Conservation (phyloP, 1,284 basidiomycete genomes). For the Uromyces viciae-fabae region DNA sequence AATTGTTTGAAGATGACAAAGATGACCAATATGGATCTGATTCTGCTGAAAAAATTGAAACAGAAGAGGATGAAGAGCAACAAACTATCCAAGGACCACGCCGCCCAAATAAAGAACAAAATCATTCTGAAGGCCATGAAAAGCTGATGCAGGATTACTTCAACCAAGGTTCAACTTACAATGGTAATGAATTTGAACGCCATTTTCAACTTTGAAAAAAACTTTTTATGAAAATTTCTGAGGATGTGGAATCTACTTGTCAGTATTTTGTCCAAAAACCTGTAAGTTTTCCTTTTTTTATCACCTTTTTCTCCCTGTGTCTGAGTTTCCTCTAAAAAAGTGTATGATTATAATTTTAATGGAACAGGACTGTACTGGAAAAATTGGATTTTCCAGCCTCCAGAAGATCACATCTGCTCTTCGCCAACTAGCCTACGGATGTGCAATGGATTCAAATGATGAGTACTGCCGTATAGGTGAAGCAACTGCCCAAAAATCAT, state of each 20-base stretch:
- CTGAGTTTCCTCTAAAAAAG: no score
- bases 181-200: not conserved
- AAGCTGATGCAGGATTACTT: conserved; percentile 8
- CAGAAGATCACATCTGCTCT: not conserved
- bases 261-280: conserved; percentile 5
- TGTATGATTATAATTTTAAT: not conserved
- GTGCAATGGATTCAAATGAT: not conserved
- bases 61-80: not conserved
- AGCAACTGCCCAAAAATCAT: not conserved
- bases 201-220: not conserved
- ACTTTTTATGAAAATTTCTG: conserved; percentile 1
- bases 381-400: not conserved
- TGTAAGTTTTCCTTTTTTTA: not conserved
- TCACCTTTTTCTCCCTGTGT: no score
- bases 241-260: not conserved
- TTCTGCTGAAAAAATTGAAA: not conserved
- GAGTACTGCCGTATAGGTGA: not conserved
- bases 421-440: not conserved
- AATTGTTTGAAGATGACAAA: not conserved
- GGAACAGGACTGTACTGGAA: not conserved
- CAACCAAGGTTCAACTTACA: not conserved
- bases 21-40: not conserved
- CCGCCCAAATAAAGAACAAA: conserved; percentile 2
- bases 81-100: not conserved
- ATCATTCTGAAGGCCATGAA: not conserved